These are phyloP conservation scores for Penicillium crustosum DNA, from an alignment of 2,329 filamentous ascomycete genomes.

Conservation along the genomic window DNA sequence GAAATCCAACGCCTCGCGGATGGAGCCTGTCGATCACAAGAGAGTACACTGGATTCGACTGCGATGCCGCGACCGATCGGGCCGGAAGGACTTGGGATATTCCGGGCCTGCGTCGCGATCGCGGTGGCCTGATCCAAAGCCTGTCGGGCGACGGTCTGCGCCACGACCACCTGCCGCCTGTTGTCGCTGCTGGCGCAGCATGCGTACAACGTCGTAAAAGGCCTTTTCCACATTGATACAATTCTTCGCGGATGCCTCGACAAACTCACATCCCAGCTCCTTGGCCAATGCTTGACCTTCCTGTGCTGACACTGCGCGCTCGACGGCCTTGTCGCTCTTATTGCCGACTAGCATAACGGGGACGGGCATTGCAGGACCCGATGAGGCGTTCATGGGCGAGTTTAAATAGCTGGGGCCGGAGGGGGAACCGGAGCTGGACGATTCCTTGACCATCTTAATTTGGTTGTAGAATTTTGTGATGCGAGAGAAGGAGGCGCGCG, in stretches of 20 bases:
- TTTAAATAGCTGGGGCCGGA: constrained; percentile 51
- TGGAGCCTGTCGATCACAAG: constrained; percentile 33
- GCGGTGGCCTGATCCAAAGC: constrained; percentile 34
- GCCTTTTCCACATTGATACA: constrained; percentile 98
- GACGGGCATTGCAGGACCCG: constrained; percentile 61
- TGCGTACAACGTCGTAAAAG: constrained; percentile 94
- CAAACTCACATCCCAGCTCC: constrained; percentile 92
- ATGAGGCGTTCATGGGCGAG: constrained; percentile 51
- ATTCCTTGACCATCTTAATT: constrained; percentile 96
- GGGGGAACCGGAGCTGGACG: constrained; percentile 57
- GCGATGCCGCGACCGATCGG: constrained; percentile 42
- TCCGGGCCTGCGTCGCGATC: constrained; percentile 41
- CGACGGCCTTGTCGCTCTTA: constrained; percentile 95
- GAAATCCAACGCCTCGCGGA: constrained; percentile 11
- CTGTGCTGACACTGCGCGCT: constrained; percentile 93
- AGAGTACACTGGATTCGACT: constrained; percentile 39
- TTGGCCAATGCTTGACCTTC: constrained; percentile 90
- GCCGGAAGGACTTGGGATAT: constrained; percentile 41
- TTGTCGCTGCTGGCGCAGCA: constrained; percentile 80
- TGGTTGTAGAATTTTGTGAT: constrained; percentile 96
- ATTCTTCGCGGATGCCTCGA: constrained; percentile 95
- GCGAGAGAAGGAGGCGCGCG: constrained; percentile 87
- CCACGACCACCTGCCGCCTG: constrained; percentile 39
- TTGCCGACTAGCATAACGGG: constrained; percentile 99
- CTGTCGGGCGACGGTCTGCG: constrained; percentile 40